These are phyloP conservation scores for Colletotrichum kahawae DNA, from an alignment of 2,329 filamentous ascomycete species.

Conservation along the genomic window DNA sequence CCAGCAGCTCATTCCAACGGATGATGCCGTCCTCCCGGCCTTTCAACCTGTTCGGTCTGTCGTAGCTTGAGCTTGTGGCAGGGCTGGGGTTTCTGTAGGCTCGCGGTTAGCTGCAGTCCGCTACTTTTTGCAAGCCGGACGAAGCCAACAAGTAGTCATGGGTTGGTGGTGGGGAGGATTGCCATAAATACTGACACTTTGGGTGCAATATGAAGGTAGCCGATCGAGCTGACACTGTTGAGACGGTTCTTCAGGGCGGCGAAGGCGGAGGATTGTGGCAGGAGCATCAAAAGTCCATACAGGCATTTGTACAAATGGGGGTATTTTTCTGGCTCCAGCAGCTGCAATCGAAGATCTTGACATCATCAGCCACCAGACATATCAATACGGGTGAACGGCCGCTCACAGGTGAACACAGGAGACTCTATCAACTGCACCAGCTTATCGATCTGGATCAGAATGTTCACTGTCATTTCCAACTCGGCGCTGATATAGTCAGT, in stretches of 20 bases:
- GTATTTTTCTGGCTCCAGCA: slow-evolving; percentile 93
- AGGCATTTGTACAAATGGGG: slow-evolving; percentile 97
- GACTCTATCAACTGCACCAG: slow-evolving; percentile 96
- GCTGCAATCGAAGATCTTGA: slow-evolving; percentile 87
- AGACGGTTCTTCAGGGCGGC: slow-evolving; percentile 94
- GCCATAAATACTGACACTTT: slow-evolving; percentile 67
- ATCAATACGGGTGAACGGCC: background rate
- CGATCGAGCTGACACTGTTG: slow-evolving; percentile 96
- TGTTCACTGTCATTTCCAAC: slow-evolving; percentile 98
- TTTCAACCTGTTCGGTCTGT: slow-evolving; percentile 79
- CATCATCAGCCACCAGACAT: background rate
- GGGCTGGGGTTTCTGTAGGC: slow-evolving; percentile 38
- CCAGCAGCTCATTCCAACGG: slow-evolving; percentile 89
- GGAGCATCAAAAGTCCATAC: slow-evolving; percentile 94
- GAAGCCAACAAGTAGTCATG: slow-evolving; percentile 29
- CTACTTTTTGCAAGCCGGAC: slow-evolving; percentile 30
- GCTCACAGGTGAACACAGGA: slow-evolving; percentile 93
- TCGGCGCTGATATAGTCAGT: slow-evolving; percentile 70
- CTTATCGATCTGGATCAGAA: slow-evolving; percentile 98
- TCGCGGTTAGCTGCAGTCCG: slow-evolving; percentile 27
- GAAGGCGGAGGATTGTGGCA: slow-evolving; percentile 98
- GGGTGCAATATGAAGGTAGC: slow-evolving; percentile 84
- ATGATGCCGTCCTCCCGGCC: slow-evolving; percentile 83
- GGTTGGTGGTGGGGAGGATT: slow-evolving; percentile 26
- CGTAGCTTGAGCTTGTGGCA: slow-evolving; percentile 63